phyloP scores from a whole-genome alignment of 306 rosid genomes.

The Elaeagnus macrophylla region DNA sequence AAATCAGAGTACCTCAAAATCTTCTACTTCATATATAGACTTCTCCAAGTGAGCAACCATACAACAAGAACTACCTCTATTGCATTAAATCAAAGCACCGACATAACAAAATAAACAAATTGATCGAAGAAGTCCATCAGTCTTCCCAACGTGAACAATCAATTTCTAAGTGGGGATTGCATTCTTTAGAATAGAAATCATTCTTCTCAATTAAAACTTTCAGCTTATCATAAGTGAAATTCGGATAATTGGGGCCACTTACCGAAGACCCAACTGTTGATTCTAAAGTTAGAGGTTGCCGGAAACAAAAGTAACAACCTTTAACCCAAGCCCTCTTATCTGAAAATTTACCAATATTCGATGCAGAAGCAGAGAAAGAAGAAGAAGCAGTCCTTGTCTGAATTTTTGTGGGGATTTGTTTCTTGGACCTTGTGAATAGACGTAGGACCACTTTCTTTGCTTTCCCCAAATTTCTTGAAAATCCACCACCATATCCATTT shows the following conservation, averaged over 20 bases:
- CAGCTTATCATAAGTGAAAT: slow-evolving; percentile 46
- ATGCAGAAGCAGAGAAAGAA: neutral
- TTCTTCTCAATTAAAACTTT: slow-evolving; percentile 49
- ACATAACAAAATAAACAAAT: neutral
- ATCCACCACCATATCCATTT: slow-evolving; percentile 13
- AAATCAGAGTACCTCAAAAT: neutral
- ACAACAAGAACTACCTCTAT: neutral
- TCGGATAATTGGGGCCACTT: slow-evolving; percentile 52
- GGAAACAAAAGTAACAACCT: slow-evolving; percentile 56
- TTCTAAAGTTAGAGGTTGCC: slow-evolving; percentile 36
- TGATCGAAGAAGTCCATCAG: slow-evolving; percentile 1
- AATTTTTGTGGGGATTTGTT: slow-evolving; percentile 19
- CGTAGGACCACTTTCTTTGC: slow-evolving; percentile 30
- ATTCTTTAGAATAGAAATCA: slow-evolving; percentile 59
- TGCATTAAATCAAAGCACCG: neutral
- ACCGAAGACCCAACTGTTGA: slow-evolving; percentile 31
- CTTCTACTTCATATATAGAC: slow-evolving; percentile 6
- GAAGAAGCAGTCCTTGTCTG: slow-evolving; percentile 23
- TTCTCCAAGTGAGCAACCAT: neutral
- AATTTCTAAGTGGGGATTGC: slow-evolving; percentile 55
- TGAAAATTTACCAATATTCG: slow-evolving; percentile 1
- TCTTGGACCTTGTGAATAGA: slow-evolving; percentile 40
- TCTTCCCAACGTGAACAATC: neutral
- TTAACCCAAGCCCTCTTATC: slow-evolving; percentile 30
- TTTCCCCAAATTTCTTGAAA: slow-evolving; percentile 20